These are phyloP conservation scores for Escovopsis sp. DNA, from an alignment of 2,329 filamentous ascomycete genomes.

Conservation along the genomic window DNA sequence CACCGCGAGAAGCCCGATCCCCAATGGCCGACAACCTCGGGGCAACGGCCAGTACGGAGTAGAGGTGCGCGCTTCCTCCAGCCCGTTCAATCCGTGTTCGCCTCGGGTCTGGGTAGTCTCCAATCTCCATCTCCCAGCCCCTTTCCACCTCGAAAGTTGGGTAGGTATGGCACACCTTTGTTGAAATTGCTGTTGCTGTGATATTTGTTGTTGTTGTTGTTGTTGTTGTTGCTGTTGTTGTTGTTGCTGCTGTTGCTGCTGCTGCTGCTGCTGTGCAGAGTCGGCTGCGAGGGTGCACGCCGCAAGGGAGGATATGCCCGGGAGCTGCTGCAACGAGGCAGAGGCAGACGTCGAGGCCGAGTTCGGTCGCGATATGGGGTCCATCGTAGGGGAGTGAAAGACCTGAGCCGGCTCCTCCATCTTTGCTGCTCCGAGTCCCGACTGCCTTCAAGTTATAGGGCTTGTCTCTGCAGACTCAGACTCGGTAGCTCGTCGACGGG, in stretches of 20 bases:
- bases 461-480: background rate
- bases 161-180: too few relatives aligned
- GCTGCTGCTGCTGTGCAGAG: conserved; percentile 23
- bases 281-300: conserved; percentile 23
- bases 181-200: too few relatives aligned
- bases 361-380: conserved; percentile 35
- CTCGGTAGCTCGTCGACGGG: conserved; percentile 8
- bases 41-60: background rate
- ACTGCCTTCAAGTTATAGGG: too few relatives aligned
- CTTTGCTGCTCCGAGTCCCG: background rate
- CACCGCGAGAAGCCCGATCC: background rate
- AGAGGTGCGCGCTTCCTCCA: background rate
- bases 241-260: background rate
- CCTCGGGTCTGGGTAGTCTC: too few relatives aligned
- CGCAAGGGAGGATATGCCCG: conserved; percentile 31
- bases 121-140: too few relatives aligned
- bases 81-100: background rate
- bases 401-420: conserved; percentile 34
- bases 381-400: conserved; percentile 25
- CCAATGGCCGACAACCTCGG: background rate
- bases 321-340: conserved; percentile 27
- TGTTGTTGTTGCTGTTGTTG: conserved; percentile 10
- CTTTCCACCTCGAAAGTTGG: too few relatives aligned
- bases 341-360: conserved; percentile 34
- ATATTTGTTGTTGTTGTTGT: too few relatives aligned